Base-by-base conservation (phyloP, 2,329 filamentous ascomycete genomes). In the Aspergillus carbonarius region DNA sequence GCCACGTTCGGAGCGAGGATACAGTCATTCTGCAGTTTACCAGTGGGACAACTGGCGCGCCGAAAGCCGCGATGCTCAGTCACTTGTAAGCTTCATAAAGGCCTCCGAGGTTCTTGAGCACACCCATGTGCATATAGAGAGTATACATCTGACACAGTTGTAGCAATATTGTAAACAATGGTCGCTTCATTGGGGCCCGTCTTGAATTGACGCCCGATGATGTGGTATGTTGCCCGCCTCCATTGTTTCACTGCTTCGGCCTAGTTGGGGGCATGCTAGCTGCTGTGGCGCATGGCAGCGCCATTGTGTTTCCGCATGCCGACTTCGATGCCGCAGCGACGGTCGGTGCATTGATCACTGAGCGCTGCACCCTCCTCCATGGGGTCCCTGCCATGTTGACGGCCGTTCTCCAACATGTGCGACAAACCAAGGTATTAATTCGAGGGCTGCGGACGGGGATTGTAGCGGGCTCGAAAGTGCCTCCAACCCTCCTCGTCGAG, bases 341-440 rank as follows among this genome's bases (percentile, higher is more conserved):
- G 0, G 72, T 83, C 0, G 54, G 75, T 5, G 78, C 83, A 1
- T 80, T 89, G 0, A 80, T 83, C 58, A 77, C 82, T 53, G 81
- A 87, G 68, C 76, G 78, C 52, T 81, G 78, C 27, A 89, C 86
- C 0, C 86, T 82, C 0, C 82, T 96, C 0, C 92, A 96, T 71
- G 92, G 92, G 57, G 92, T 97, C 0, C 85, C 91, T 2, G 97
- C 93, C 58, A 98, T 97, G 93, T 93, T 95, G 66, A 82, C 87
- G 12, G 86, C 91, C 7, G 87, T 93, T 67, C 82, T 97, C 4
- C 92, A 96, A 64, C 82, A 91, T 0, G 48, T 66, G 2, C 8
- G 50, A 0, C 63, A 61, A 20, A 63, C 46, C 0, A 49, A 52
- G 3, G 81, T 96, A 12, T 80, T 84, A 15, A 74, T 80, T 30